Conservation (phyloP, 345 rosid genomes). For the Gossypium bickii region DNA sequence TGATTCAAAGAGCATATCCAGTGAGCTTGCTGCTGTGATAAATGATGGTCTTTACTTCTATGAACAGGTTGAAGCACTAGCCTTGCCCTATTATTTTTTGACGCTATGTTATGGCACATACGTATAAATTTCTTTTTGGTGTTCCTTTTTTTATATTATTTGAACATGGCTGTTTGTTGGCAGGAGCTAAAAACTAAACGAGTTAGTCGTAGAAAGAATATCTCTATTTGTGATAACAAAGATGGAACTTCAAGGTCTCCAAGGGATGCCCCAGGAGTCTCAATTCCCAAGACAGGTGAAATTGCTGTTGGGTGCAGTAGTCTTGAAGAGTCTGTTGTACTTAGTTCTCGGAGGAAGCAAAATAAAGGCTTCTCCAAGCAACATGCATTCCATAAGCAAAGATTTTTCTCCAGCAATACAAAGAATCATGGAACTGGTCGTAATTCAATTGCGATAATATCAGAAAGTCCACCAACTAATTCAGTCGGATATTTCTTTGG, state of each 20-base stretch:
- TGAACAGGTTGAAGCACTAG: slow-evolving; percentile 69
- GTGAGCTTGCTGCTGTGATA: slow-evolving; percentile 77
- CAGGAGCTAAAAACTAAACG: slow-evolving; percentile 77
- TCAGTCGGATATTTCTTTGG: slow-evolving; percentile 94
- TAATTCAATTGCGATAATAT: slow-evolving; percentile 46
- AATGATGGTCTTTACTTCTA: slow-evolving; percentile 85
- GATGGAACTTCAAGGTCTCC: slow-evolving; percentile 34
- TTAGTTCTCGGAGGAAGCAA: slow-evolving; percentile 51
- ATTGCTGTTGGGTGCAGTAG: slow-evolving; percentile 36
- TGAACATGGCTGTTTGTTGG: slow-evolving; percentile 4
- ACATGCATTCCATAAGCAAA: slow-evolving; percentile 52
- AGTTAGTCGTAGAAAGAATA: slow-evolving; percentile 45
- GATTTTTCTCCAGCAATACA: slow-evolving; percentile 82
- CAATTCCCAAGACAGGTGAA: slow-evolving; percentile 43
- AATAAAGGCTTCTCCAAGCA: slow-evolving; percentile 56
- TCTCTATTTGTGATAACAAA: slow-evolving; percentile 44
- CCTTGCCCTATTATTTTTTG: not conserved
- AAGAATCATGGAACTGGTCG: slow-evolving; percentile 58
- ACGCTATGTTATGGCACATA: not conserved
- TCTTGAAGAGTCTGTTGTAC: slow-evolving; percentile 55
- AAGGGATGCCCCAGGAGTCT: slow-evolving; percentile 33
- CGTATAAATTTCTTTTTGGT: slow-evolving; percentile 5
- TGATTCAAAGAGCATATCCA: slow-evolving; percentile 52
- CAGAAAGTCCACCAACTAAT: slow-evolving; percentile 96
- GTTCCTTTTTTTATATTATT: not conserved